Conservation (phyloP, 2,329 filamentous ascomycete genomes). For the Penicillium sp. region DNA sequence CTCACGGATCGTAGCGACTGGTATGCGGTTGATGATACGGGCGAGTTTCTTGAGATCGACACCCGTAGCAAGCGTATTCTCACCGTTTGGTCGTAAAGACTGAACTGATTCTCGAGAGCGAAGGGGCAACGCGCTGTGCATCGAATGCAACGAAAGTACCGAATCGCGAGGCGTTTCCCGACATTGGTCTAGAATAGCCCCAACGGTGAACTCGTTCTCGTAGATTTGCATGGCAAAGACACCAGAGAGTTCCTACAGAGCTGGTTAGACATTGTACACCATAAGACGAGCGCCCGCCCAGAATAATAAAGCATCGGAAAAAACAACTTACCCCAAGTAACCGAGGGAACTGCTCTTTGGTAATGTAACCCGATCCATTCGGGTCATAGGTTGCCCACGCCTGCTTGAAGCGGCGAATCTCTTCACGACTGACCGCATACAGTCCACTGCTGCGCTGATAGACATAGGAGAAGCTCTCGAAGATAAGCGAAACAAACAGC, state of each 20-base stretch:
- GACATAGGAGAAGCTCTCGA: slow-evolving; percentile 98
- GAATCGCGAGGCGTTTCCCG: slow-evolving; percentile 58
- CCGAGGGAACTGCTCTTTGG: slow-evolving; percentile 83
- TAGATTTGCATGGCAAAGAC: slow-evolving; percentile 98
- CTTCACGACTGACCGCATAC: slow-evolving; percentile 84
- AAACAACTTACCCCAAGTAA: slow-evolving; percentile 69
- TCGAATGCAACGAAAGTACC: slow-evolving; percentile 19
- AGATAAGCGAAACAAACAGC: slow-evolving; percentile 96
- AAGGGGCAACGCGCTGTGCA: slow-evolving; percentile 3
- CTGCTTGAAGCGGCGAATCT: slow-evolving; percentile 96
- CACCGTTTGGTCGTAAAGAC: slow-evolving; percentile 1
- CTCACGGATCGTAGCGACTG: slow-evolving; percentile 71
- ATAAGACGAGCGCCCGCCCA: background rate
- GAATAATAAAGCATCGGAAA: background rate
- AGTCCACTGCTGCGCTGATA: slow-evolving; percentile 96
- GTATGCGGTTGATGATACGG: slow-evolving; percentile 69
- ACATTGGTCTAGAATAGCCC: slow-evolving; percentile 84
- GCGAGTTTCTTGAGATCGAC: slow-evolving; percentile 78
- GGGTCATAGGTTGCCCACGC: slow-evolving; percentile 97
- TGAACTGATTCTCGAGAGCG: slow-evolving; percentile 4
- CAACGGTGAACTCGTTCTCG: slow-evolving; percentile 82
- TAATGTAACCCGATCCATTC: slow-evolving; percentile 85
- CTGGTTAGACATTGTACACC: background rate
- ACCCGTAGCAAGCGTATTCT: slow-evolving; percentile 47
- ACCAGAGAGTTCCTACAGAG: slow-evolving; percentile 73